phyloP scores from a whole-genome alignment of 345 rosid species.

The Hibiscus tridactylites region DNA sequence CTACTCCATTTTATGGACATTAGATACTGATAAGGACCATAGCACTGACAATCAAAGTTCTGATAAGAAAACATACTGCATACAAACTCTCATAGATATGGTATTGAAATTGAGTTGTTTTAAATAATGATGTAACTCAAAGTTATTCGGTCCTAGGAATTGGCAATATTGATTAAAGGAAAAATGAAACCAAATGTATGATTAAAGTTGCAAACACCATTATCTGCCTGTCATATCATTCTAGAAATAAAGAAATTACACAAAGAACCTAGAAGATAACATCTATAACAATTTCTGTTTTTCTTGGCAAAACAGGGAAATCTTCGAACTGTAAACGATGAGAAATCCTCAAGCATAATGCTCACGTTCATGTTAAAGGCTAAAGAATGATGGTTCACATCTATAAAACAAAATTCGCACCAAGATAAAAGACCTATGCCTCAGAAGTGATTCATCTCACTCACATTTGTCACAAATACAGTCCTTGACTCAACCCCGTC shows the following conservation, averaged over 20 bases:
- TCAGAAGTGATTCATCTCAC: neutral
- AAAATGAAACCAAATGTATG: no score
- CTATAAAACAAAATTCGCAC: neutral
- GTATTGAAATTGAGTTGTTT: no score
- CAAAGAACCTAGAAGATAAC: neutral
- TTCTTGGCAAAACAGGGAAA: neutral
- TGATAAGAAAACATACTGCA: no score
- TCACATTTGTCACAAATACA: constrained; percentile 2
- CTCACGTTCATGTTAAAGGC: neutral
- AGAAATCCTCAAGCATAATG: neutral
- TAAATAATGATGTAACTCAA: no score
- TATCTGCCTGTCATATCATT: neutral
- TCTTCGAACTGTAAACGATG: neutral
- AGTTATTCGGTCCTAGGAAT: no score
- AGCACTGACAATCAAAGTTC: no score
- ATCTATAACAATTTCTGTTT: neutral
- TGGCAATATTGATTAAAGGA: no score
- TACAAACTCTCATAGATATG: no score
- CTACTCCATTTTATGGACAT: no score
- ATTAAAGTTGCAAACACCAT: neutral
- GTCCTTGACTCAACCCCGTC: constrained; percentile 4
- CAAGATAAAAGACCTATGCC: neutral
- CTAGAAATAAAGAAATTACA: neutral
- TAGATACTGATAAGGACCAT: no score
- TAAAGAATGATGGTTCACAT: neutral